phyloP scores from a whole-genome alignment of 2,329 filamentous ascomycete species.

The Sphaerulina populicola region DNA sequence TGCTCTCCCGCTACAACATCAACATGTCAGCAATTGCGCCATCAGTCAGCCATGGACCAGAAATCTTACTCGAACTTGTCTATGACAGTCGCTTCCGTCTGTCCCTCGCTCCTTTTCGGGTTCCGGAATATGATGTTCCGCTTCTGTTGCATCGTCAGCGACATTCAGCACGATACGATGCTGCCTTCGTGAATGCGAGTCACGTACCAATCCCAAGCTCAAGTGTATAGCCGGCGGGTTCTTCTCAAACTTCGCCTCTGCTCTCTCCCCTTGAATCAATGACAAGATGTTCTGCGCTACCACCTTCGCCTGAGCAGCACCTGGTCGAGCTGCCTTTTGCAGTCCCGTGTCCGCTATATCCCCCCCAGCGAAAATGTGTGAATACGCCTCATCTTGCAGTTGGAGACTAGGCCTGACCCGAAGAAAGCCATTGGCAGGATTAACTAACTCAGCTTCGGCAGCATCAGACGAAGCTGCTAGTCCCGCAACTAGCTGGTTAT shows the following conservation, averaged over 20 bases:
- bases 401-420: constrained; percentile 51
- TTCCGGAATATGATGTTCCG: constrained; percentile 17
- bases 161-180: background rate
- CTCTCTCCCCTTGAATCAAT: constrained; percentile 30
- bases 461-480: constrained; percentile 41
- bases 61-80: constrained; percentile 15
- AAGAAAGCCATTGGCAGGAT: constrained; percentile 22
- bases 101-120: constrained; percentile 14
- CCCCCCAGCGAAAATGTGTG: constrained; percentile 55
- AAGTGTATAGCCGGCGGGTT: constrained; percentile 16
- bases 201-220: constrained; percentile 11
- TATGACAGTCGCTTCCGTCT: constrained; percentile 12
- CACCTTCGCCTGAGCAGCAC: constrained; percentile 46
- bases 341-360: constrained; percentile 51
- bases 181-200: too few relatives aligned
- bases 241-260: constrained; percentile 6
- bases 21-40: background rate
- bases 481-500: constrained; percentile 46
- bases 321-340: constrained; percentile 49
- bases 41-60: background rate
- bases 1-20: constrained; percentile 8
- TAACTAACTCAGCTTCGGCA: constrained; percentile 10
- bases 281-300: constrained; percentile 50
- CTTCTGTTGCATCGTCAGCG: constrained; percentile 5
- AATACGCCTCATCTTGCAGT: constrained; percentile 41